Evolutionary conservation across 352 stramenopile genomes (phyloP).

Genomic region (Globisporangium camurandrum): DNA sequence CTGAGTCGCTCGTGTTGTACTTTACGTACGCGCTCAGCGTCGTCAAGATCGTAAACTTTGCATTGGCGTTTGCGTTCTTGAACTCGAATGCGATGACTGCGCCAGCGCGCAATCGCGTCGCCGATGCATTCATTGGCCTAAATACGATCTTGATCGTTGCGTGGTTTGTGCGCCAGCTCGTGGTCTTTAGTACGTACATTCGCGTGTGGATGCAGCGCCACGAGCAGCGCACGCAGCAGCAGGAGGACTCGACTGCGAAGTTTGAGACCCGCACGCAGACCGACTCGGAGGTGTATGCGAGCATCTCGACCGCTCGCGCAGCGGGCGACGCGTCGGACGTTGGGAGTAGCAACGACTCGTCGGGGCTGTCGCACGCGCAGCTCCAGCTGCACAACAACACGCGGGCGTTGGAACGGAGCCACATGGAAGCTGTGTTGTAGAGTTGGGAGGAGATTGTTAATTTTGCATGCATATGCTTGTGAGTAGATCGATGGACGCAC

Average conservation of each 20-base stretch:
- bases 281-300: constrained; percentile 38
- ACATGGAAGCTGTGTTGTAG: constrained; percentile 17
- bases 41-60: constrained; percentile 57
- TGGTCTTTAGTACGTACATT: constrained; percentile 50
- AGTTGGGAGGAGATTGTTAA: no score
- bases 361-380: constrained; percentile 10
- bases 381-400: constrained; percentile 8
- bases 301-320: constrained; percentile 21
- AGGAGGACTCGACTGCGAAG: constrained; percentile 18
- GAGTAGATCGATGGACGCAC: no score
- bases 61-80: constrained; percentile 47
- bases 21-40: constrained; percentile 39
- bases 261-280: constrained; percentile 26
- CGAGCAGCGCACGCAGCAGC: constrained; percentile 19
- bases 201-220: constrained; percentile 44
- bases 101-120: constrained; percentile 23
- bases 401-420: constrained; percentile 10
- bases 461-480: no score
- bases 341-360: constrained; percentile 2
- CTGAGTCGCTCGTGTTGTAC: constrained; percentile 28
- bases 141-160: constrained; percentile 52
- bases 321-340: constrained; percentile 8
- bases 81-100: constrained; percentile 37
- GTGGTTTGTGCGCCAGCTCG: constrained; percentile 51
- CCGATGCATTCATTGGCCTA: constrained; percentile 51